Percentiles rank a stretch among this genome's conserved stretches.
Conservation (phyloP, 805 yeast species). For the Wickerhamiella siamensis region DNA sequence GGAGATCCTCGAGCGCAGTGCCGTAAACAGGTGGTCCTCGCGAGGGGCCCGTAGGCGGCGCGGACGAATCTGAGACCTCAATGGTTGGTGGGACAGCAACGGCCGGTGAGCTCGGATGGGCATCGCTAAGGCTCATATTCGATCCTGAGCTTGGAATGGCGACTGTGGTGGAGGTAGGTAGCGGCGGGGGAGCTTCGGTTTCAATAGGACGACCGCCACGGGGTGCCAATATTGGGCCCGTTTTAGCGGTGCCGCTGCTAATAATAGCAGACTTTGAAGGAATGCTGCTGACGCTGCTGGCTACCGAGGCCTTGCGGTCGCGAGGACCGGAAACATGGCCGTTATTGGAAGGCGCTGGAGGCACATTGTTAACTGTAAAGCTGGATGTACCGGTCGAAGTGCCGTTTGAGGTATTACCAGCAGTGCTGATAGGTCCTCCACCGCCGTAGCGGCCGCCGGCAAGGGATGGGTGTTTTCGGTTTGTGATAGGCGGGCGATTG, state of each 20-base stretch:
- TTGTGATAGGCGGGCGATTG: conserved; percentile 23
- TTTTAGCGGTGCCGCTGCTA: conserved; percentile 19
- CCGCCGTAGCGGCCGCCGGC: conserved; percentile 5
- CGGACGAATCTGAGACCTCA: conserved; percentile 13
- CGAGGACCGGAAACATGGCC: too few relatives aligned
- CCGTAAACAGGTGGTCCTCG: conserved; percentile 52
- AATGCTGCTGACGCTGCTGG: conserved; percentile 5
- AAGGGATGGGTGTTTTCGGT: conserved; percentile 24
- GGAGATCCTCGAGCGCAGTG: conserved; percentile 59
- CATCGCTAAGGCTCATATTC: background rate
- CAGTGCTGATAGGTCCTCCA: background rate
- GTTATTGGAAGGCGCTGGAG: too few relatives aligned
- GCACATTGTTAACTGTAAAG: background rate
- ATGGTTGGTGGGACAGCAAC: background rate
- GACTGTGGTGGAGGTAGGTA: background rate
- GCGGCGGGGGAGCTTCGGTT: background rate
- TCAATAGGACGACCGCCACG: conserved; percentile 1
- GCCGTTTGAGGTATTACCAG: background rate
- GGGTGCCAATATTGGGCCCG: conserved; percentile 18
- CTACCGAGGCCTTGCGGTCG: conserved; percentile 4
- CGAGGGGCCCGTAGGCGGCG: conserved; percentile 14
- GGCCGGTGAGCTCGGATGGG: background rate
- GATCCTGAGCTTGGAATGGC: background rate
- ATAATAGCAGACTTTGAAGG: conserved; percentile 14
- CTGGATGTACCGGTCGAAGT: background rate